These are phyloP conservation scores for Trichoderma sp. DNA, from an alignment of 2,329 filamentous ascomycete genomes.

Conservation along the genomic window DNA sequence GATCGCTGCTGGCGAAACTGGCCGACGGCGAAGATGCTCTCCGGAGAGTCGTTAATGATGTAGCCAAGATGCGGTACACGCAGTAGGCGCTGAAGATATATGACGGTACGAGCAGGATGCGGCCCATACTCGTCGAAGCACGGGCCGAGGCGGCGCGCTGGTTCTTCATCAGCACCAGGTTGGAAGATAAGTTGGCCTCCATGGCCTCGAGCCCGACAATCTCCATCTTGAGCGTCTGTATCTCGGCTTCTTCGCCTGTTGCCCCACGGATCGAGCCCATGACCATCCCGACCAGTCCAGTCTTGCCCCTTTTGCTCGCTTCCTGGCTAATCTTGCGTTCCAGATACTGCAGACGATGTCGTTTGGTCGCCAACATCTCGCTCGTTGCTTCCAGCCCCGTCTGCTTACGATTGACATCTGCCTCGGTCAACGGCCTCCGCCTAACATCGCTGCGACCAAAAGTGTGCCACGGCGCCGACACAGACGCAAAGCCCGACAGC, in stretches of 20 bases:
- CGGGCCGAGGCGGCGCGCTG: conserved; percentile 65
- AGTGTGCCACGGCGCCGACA: conserved; percentile 83
- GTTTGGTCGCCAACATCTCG: conserved; percentile 77
- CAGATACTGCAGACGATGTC: conserved; percentile 68
- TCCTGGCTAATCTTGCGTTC: conserved; percentile 60
- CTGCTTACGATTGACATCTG: conserved; percentile 75
- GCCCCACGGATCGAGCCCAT: conserved; percentile 70
- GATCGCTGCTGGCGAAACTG: conserved; percentile 70
- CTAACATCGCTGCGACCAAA: conserved; percentile 62
- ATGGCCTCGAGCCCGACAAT: conserved; percentile 79
- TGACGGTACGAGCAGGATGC: conserved; percentile 60
- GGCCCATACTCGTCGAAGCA: conserved; percentile 67
- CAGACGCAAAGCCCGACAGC: conserved; percentile 86
- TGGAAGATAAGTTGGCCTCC: conserved; percentile 68
- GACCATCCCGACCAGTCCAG: conserved; percentile 69
- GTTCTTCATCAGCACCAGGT: conserved; percentile 62
- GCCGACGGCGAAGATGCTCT: conserved; percentile 48
- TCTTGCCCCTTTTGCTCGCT: conserved; percentile 33
- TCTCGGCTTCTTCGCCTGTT: conserved; percentile 59
- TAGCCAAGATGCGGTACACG: conserved; percentile 77
- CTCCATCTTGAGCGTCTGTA: conserved; percentile 68
- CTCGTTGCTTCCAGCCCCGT: conserved; percentile 75
- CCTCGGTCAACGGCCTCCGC: conserved; percentile 65
- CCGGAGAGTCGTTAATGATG: conserved; percentile 65
- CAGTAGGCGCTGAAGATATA: conserved; percentile 80